Conservation (phyloP, 73 alveolate species). For the Stentor coeruleus region DNA sequence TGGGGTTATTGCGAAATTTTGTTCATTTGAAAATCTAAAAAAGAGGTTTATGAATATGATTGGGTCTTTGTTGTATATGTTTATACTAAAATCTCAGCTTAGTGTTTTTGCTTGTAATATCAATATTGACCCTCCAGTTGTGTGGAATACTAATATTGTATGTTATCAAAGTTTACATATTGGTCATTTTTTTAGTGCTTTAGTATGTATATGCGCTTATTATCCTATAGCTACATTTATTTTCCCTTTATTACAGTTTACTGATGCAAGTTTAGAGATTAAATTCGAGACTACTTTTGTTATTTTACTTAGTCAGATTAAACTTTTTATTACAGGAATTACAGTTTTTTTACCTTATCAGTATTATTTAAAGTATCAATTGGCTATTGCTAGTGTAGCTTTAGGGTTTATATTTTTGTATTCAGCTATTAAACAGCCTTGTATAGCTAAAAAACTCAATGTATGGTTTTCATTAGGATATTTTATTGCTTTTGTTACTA, state of each 20-base stretch:
- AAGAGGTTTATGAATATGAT: not conserved
- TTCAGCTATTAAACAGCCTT: not conserved
- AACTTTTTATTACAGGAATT: not conserved
- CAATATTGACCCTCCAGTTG: not conserved
- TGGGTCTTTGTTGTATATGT: not conserved
- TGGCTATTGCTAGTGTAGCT: not conserved
- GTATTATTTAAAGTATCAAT: not conserved
- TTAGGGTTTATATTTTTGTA: not conserved
- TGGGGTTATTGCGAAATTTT: slow-evolving; percentile 2
- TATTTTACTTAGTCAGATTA: slow-evolving; percentile 1
- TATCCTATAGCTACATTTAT: slow-evolving; percentile 30
- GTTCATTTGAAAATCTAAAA: not conserved
- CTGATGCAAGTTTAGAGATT: not conserved
- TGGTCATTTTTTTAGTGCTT: not conserved
- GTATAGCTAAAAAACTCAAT: not conserved
- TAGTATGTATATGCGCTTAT: not conserved
- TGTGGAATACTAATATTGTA: not conserved
- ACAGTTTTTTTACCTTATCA: slow-evolving; percentile 16
- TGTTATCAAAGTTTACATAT: not conserved
- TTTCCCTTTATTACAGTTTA: slow-evolving; percentile 5
- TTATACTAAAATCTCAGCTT: not conserved
- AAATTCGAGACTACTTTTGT: slow-evolving; percentile 6
- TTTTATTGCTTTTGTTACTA: not conserved
- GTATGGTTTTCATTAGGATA: not conserved
- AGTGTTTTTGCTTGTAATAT: not conserved